Conservation (phyloP, 768 basidiomycete species). For the Rhodotorula paludigena region DNA sequence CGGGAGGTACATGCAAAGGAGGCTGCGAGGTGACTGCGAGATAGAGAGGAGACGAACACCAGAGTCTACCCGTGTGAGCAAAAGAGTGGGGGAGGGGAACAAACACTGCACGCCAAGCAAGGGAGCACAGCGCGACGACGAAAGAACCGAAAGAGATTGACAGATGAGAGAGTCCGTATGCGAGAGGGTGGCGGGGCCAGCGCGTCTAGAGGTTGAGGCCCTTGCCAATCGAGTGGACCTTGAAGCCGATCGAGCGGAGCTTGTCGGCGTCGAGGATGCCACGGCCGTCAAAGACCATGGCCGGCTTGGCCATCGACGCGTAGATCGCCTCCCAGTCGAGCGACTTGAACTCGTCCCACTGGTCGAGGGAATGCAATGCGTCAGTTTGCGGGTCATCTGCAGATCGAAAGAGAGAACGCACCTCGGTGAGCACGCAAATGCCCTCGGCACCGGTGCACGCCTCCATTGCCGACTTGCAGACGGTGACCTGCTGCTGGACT, state of each 20-base stretch:
- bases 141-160: no score
- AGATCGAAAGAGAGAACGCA: slow-evolving; percentile 23
- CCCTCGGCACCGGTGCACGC: slow-evolving; percentile 87
- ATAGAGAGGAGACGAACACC: no score
- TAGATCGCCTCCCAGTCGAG: slow-evolving; percentile 89
- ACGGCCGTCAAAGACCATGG: slow-evolving; percentile 87
- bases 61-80: no score
- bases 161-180: no score
- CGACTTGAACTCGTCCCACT: slow-evolving; percentile 88
- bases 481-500: slow-evolving; percentile 82
- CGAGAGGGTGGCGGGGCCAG: no score
- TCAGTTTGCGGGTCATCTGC: background rate
- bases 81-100: no score
- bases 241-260: slow-evolving; percentile 84
- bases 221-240: slow-evolving; percentile 50
- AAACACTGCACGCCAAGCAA: no score
- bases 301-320: slow-evolving; percentile 89
- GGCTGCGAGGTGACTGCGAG: no score
- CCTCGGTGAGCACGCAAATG: slow-evolving; percentile 87
- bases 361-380: background rate
- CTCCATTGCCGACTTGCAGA: slow-evolving; percentile 70
- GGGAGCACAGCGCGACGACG: no score
- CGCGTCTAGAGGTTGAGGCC: slow-evolving; percentile 25
- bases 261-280: slow-evolving; percentile 75
- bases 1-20: no score